Conservation (phyloP, 1,139 yeast genomes). For the Saccharomycopsis phalli region DNA sequence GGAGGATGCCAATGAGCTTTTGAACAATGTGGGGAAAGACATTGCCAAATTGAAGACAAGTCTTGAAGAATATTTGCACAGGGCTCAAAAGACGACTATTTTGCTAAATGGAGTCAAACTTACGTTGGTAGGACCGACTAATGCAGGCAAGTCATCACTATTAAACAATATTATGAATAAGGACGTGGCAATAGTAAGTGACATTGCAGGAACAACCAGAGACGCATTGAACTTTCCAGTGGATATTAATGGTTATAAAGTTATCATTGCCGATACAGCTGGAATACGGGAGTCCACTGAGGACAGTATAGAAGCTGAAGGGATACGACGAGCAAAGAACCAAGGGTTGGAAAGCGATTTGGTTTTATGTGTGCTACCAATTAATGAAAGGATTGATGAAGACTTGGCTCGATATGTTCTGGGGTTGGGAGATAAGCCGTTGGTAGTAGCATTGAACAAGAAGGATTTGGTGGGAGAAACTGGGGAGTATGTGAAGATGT, state of each 20-base stretch:
- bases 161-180: slow-evolving; percentile 64
- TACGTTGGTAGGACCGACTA: slow-evolving; percentile 82
- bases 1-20: slow-evolving; percentile 29
- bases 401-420: slow-evolving; percentile 33
- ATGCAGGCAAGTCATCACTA: slow-evolving; percentile 91
- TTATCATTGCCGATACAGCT: slow-evolving; percentile 86
- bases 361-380: slow-evolving; percentile 45
- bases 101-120: slow-evolving; percentile 66
- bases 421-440: slow-evolving; percentile 26
- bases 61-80: slow-evolving; percentile 40
- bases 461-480: slow-evolving; percentile 41
- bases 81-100: slow-evolving; percentile 52
- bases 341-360: slow-evolving; percentile 55
- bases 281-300: slow-evolving; percentile 51
- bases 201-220: slow-evolving; percentile 90
- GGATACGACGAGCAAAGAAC: slow-evolving; percentile 66
- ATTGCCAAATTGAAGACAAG: slow-evolving; percentile 37
- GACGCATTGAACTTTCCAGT: slow-evolving; percentile 77
- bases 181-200: slow-evolving; percentile 88
- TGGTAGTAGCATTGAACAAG: slow-evolving; percentile 49
- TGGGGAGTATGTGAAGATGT: slow-evolving; percentile 22
- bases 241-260: slow-evolving; percentile 78
- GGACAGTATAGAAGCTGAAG: slow-evolving; percentile 68
- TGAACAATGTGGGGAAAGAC: slow-evolving; percentile 27
- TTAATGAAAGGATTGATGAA: slow-evolving; percentile 25